These are phyloP conservation scores for Stachybotrys elegans DNA, from an alignment of 2,329 filamentous ascomycete species.

Conservation along the genomic window DNA sequence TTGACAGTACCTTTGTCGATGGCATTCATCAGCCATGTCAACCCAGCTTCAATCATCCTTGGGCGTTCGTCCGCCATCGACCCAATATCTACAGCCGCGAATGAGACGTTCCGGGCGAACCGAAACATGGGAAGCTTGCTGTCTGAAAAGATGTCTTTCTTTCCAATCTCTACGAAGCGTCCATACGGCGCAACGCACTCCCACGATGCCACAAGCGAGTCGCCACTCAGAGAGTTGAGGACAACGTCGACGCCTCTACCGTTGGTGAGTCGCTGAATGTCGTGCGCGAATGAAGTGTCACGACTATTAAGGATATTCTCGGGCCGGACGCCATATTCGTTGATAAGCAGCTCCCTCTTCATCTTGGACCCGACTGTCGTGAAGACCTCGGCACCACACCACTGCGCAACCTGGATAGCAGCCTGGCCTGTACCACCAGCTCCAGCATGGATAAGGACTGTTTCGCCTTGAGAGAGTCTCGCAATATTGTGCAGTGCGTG, in stretches of 20 bases:
- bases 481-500: background rate
- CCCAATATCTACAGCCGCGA: background rate
- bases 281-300: background rate
- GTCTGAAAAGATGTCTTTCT: background rate
- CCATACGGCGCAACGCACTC: background rate
- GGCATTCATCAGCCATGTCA: background rate
- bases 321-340: background rate
- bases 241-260: background rate
- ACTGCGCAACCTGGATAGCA: background rate
- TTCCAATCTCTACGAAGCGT: background rate
- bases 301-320: background rate
- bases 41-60: background rate
- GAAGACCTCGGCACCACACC: background rate
- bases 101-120: background rate
- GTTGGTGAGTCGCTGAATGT: background rate
- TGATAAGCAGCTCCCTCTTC: background rate
- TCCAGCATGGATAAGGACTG: background rate
- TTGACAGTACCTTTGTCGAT: background rate
- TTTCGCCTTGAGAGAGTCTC: background rate
- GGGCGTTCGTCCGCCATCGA: background rate
- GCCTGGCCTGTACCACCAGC: background rate
- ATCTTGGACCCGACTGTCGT: background rate
- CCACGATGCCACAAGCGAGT: background rate
- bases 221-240: background rate
- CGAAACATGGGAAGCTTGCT: background rate